Percentiles rank a stretch among this genome's conserved stretches.
Evolutionary conservation across 805 yeast species (phyloP).

Genomic region (Candida koratica): DNA sequence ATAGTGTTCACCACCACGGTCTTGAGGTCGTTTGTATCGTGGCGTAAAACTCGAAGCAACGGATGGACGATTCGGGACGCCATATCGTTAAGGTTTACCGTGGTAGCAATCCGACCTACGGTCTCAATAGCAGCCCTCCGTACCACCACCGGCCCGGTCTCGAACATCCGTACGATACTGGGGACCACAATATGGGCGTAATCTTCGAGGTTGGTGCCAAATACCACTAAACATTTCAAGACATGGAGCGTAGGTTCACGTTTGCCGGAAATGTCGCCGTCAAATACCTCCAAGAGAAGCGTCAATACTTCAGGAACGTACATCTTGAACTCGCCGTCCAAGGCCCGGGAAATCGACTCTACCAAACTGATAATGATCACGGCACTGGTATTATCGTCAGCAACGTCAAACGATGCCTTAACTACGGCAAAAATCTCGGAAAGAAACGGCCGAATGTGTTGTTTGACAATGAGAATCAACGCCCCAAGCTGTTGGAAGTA

Average conservation of each 20-base stretch:
- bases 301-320: conserved; percentile 77
- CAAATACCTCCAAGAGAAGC: conserved; percentile 69
- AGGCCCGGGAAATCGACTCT: conserved; percentile 78
- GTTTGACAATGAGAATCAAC: conserved; percentile 76
- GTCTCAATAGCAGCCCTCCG: conserved; percentile 75
- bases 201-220: conserved; percentile 86
- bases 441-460: conserved; percentile 82
- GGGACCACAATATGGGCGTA: conserved; percentile 86
- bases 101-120: conserved; percentile 73
- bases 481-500: conserved; percentile 86
- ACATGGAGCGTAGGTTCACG: conserved; percentile 66
- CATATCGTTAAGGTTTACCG: conserved; percentile 75
- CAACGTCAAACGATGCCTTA: conserved; percentile 60
- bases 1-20: conserved; percentile 72
- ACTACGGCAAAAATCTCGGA: conserved; percentile 71
- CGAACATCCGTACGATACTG: conserved; percentile 74
- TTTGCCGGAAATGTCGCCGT: conserved; percentile 61
- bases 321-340: conserved; percentile 89
- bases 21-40: conserved; percentile 54
- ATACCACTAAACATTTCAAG: conserved; percentile 74
- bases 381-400: conserved; percentile 55
- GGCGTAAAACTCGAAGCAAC: conserved; percentile 59
- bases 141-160: conserved; percentile 58
- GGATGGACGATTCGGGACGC: conserved; percentile 90
- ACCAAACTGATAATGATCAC: conserved; percentile 74